These are phyloP conservation scores for Pythium scleroteichum DNA, from an alignment of 352 stramenopile genomes.

Conservation along the genomic window DNA sequence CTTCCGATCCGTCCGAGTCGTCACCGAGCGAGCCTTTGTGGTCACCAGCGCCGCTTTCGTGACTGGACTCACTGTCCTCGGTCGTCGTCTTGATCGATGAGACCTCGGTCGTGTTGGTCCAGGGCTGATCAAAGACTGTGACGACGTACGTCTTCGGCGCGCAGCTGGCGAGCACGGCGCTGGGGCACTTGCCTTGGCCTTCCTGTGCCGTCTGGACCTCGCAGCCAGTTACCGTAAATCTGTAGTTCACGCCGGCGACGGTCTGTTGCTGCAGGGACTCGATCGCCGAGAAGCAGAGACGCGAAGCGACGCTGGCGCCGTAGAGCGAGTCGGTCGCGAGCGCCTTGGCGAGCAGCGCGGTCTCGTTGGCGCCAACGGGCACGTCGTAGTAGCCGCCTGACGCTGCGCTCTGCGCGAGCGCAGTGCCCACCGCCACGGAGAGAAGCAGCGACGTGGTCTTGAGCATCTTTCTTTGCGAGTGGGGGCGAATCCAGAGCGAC, in stretches of 20 bases:
- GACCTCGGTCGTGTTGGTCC: conserved; percentile 18
- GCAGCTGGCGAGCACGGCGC: background rate
- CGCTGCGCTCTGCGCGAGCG: background rate
- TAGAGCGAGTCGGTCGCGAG: conserved; percentile 25
- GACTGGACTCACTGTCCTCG: too few species aligned
- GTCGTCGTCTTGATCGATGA: background rate
- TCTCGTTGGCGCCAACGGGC: background rate
- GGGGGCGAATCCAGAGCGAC: too few species aligned
- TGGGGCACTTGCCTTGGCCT: conserved; percentile 1
- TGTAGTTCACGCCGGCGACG: conserved; percentile 32
- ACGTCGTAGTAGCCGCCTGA: background rate
- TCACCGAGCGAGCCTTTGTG: too few species aligned
- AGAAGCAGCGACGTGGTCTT: background rate
- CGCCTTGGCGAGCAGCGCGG: conserved; percentile 3
- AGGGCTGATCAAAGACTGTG: conserved; percentile 14
- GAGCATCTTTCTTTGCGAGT: too few species aligned
- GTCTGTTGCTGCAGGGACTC: conserved; percentile 29
- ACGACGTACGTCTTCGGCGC: conserved; percentile 7
- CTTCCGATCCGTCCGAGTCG: too few species aligned
- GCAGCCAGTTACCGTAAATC: conserved; percentile 27
- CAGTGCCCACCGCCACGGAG: background rate
- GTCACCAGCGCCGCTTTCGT: too few species aligned
- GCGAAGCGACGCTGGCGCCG: conserved; percentile 10
- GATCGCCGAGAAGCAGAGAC: conserved; percentile 34
- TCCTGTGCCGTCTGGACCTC: conserved; percentile 1